Conservation (phyloP, 345 rosid genomes). For the Boechera stricta region DNA sequence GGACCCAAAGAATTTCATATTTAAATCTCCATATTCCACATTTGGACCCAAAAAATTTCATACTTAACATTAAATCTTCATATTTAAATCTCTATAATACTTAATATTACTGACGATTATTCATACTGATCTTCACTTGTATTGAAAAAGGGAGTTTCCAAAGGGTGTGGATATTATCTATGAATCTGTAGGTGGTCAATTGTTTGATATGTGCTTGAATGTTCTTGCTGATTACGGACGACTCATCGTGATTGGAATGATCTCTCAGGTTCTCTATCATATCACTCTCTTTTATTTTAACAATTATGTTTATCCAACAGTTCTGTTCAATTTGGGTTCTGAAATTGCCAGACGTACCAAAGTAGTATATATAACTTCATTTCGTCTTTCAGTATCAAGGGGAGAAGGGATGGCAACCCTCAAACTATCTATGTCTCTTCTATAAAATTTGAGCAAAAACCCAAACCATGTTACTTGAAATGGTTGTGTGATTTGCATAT, state of each 20-base stretch:
- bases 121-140: slow-evolving; percentile 53
- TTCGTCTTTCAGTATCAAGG: slow-evolving; percentile 80
- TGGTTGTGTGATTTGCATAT: no score
- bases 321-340: neutral
- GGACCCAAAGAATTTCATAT: slow-evolving; percentile 5
- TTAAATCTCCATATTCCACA: neutral
- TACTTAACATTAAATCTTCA: no score
- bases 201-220: slow-evolving; percentile 86
- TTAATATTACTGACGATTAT: no score
- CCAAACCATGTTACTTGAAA: slow-evolving; percentile 81
- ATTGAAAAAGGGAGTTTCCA: slow-evolving; percentile 77
- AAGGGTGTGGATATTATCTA: slow-evolving; percentile 84
- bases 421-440: slow-evolving; percentile 83
- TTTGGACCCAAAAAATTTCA: no score
- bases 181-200: slow-evolving; percentile 95
- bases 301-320: neutral
- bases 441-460: slow-evolving; percentile 92
- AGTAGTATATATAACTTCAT: neutral
- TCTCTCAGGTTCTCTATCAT: slow-evolving; percentile 73
- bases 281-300: neutral
- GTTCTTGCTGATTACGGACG: slow-evolving; percentile 84
- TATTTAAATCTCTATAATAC: no score
- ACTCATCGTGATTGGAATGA: slow-evolving; percentile 94
- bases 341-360: neutral
- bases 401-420: slow-evolving; percentile 84